A percentile compares a stretch with the other conserved stretches of the same genome.
These are phyloP conservation scores for Phytopythium litorale DNA, from an alignment of 352 stramenopile species.

Conservation along the genomic window DNA sequence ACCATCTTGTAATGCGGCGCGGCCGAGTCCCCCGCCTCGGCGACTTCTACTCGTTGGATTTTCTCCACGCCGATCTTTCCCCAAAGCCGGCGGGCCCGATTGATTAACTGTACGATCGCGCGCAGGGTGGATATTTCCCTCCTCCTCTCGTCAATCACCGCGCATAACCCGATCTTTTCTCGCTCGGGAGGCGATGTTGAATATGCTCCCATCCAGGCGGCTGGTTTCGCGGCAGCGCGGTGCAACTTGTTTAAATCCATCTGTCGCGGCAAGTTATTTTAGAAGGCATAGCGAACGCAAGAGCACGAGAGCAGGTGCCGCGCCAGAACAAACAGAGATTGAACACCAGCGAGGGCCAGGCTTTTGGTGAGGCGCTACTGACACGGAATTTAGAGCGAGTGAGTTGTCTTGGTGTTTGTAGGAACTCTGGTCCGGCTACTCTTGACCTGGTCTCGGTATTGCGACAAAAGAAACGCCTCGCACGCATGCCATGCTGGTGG, in stretches of 20 bases:
- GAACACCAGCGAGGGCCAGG: background rate
- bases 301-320: background rate
- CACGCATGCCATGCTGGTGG: background rate
- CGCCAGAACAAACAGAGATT: background rate
- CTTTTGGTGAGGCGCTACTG: background rate
- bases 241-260: conserved; percentile 1
- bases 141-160: background rate
- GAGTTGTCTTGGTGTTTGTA: background rate
- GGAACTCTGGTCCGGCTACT: background rate
- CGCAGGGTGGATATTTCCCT: conserved; percentile 4
- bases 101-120: conserved; percentile 3
- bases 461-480: background rate
- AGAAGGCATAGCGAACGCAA: background rate
- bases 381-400: background rate
- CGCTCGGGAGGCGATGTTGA: background rate
- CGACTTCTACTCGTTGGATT: conserved; percentile 5
- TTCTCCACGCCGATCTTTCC: conserved; percentile 1
- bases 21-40: background rate
- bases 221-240: conserved; percentile 2
- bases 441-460: background rate
- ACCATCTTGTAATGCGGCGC: conserved; percentile 8
- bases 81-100: background rate
- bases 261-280: background rate
- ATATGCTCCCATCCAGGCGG: conserved; percentile 6
- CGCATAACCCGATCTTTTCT: conserved; percentile 8